Evolutionary conservation across 2,329 filamentous ascomycete species (phyloP), one percentile per base, ranked within the genome.

Genomic region (Aspergillus bombycis): DNA sequence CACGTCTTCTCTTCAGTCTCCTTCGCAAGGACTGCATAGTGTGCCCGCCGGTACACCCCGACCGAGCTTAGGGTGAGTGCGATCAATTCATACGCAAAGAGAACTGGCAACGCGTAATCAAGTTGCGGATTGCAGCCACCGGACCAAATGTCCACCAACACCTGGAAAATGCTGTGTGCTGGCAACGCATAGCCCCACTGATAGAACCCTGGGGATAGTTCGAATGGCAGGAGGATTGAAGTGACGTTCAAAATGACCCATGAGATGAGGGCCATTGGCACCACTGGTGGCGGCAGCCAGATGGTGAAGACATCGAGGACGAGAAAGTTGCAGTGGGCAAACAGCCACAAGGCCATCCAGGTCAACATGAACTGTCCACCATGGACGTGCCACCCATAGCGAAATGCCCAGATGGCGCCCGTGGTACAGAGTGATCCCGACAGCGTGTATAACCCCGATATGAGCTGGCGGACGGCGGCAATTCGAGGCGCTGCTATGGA

Each of bases 221-320:
- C 78, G 19, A 83, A 78, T 0, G 82, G 82, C 8, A 79, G 70
- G 21, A 84, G 68, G 12, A 80, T 77, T 2, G 76, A 79, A 0
- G 79, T 71, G 8, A 83, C 70, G 62, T 84, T 84, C 32, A 77
- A 19, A 16, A 83, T 72, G 7, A 83, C 67, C 82, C 82, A 84
- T 0, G 75, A 68, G 6, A 84, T 72, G 6, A 83, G 68, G 9
- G 77, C 75, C 73, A 83, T 81, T 0, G 82, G 83, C 54, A 83
- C 72, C 61, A 74, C 79, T 0, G 74, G 71, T 11, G 75, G 67
- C 0, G 80, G 76, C 2, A 82, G 62, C 72, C 79, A 79, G 43
- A 78, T 72, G 0, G 80, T 79, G 52, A 81, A 76, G n/a, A 77
- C 72, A 62, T 84, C 82, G 2, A 84, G 72, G 16, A 77, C 73